These are phyloP conservation scores for Exophiala alcalophila DNA, from an alignment of 2,329 filamentous ascomycete species.

Conservation along the genomic window DNA sequence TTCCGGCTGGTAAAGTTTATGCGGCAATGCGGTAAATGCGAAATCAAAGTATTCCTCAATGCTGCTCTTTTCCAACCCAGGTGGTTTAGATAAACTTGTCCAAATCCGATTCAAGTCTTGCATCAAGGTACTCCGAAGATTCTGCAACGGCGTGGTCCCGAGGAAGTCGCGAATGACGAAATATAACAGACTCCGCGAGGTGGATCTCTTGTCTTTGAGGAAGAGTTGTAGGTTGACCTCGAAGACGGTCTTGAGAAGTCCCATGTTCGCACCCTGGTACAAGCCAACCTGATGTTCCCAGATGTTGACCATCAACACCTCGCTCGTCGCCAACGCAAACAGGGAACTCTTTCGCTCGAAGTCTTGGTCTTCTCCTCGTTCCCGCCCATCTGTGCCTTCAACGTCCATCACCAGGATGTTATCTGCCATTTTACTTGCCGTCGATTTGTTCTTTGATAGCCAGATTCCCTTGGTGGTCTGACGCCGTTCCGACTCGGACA, in stretches of 20 bases:
- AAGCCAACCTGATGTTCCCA: conserved; percentile 99
- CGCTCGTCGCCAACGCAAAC: conserved; percentile 94
- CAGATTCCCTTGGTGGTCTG: conserved; percentile 99
- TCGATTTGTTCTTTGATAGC: conserved; percentile 91
- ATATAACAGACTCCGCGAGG: conserved; percentile 87
- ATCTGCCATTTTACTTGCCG: conserved; percentile 69
- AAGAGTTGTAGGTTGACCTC: conserved; percentile 98
- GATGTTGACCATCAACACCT: conserved; percentile 97
- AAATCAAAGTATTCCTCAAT: conserved; percentile 99
- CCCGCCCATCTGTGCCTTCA: conserved; percentile 92
- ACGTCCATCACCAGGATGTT: conserved; percentile 99
- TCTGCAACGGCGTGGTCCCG: conserved; percentile 83
- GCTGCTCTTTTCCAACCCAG: conserved; percentile 78
- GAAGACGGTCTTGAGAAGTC: conserved; percentile 95
- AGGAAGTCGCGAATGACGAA: conserved; percentile 98
- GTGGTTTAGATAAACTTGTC: conserved; percentile 86
- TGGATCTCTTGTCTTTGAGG: conserved; percentile 88
- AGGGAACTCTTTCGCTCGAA: conserved; percentile 98
- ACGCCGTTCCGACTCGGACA: conserved; percentile 88
- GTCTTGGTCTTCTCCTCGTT: conserved; percentile 96
- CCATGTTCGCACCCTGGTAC: conserved; percentile 99
- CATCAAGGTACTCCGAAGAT: conserved; percentile 83
- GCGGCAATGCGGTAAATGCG: conserved; percentile 88
- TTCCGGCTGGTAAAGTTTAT: conserved; percentile 94
- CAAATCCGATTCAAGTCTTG: conserved; percentile 91